These are phyloP conservation scores for Botryotinia convoluta DNA, from an alignment of 2,329 filamentous ascomycete species.

Conservation along the genomic window DNA sequence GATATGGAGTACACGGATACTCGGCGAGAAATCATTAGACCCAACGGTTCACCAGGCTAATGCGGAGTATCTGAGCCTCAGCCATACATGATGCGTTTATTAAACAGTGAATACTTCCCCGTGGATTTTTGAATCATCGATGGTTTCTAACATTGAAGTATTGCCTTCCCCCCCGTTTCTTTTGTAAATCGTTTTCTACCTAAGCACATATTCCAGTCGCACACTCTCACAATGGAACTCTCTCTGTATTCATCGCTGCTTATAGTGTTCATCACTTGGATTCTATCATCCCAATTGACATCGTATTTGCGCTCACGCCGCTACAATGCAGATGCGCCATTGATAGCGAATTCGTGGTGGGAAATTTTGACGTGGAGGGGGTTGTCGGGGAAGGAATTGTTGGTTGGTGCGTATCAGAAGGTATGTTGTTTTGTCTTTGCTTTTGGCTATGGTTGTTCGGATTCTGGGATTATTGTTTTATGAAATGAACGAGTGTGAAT, in stretches of 20 bases:
- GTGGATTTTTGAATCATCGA: background rate
- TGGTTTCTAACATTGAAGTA: background rate
- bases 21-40: background rate
- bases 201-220: background rate
- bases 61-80: background rate
- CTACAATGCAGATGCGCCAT: background rate
- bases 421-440: background rate
- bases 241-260: slow-evolving; percentile 6
- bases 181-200: background rate
- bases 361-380: background rate
- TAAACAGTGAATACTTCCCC: background rate
- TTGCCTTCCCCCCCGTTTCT: background rate
- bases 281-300: background rate
- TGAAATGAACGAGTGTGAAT: background rate
- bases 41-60: background rate
- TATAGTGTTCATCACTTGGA: background rate
- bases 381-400: background rate
- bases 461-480: background rate
- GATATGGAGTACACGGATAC: background rate
- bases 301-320: background rate
- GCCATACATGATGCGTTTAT: background rate
- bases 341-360: slow-evolving; percentile 7
- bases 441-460: background rate
- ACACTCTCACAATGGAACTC: background rate
- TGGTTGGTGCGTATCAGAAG: slow-evolving; percentile 12